Conservation (phyloP, 2,329 filamentous ascomycete genomes). For the Pseudogymnoascus sp. region DNA sequence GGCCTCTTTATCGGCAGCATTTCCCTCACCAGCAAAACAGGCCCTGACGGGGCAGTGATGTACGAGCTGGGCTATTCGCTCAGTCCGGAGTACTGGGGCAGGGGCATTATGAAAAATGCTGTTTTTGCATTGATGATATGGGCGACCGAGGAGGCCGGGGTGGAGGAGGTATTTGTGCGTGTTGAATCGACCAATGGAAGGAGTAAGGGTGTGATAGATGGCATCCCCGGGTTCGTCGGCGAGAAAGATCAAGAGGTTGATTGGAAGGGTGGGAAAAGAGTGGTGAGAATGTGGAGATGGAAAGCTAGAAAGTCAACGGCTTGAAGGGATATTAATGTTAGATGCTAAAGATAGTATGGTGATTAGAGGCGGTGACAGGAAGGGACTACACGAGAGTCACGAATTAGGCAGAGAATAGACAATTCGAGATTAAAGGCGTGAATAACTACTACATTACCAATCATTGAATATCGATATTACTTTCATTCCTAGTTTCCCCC, state of each 20-base stretch:
- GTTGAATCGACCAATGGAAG: constrained; percentile 3
- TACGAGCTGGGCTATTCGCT: constrained; percentile 9
- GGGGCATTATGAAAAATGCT: constrained; percentile 4
- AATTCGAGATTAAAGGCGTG: neutral
- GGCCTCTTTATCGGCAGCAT: neutral
- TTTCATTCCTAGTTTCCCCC: neutral
- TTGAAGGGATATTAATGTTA: neutral
- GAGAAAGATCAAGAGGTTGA: neutral
- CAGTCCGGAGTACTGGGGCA: constrained; percentile 3
- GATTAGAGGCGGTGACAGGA: neutral
- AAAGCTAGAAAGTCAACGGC: neutral
- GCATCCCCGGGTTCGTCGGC: neutral
- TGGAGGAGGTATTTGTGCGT: constrained; percentile 4
- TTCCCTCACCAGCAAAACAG: neutral
- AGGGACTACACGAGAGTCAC: neutral
- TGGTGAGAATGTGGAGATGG: constrained; percentile 4
- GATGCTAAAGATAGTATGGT: neutral
- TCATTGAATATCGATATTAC: too few relatives aligned
- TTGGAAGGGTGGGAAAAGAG: neutral
- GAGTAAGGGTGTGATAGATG: constrained; percentile 3
- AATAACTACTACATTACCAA: neutral
- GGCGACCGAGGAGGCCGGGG: neutral
- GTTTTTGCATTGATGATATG: neutral
- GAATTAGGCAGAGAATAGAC: neutral
- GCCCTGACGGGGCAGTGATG: neutral